Evolutionary conservation across 202 grass and related monocot species (phyloP).

Genomic region (Zizania palustris): DNA sequence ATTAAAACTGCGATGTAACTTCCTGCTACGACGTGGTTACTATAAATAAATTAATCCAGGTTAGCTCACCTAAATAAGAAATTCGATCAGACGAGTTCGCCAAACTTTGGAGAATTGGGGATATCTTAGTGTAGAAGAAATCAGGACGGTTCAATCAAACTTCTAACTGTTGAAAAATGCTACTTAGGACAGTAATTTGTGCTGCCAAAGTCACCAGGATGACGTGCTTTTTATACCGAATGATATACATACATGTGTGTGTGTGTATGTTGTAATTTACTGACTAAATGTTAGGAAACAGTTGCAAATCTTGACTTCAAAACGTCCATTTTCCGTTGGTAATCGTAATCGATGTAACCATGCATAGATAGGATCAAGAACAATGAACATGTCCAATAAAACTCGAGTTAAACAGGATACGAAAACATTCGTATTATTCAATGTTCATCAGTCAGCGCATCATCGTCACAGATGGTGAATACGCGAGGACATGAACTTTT

Average conservation of each 20-base stretch:
- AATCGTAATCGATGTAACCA: neutral
- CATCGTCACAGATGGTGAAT: neutral
- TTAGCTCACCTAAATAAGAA: conserved; percentile 24
- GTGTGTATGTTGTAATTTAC: too few species aligned
- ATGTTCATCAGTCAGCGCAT: neutral
- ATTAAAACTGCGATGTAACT: conserved; percentile 35
- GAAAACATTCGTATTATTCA: neutral
- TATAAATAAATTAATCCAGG: conserved; percentile 1
- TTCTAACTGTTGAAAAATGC: neutral
- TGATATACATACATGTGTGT: too few species aligned
- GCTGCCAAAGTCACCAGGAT: neutral
- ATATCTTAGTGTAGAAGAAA: neutral
- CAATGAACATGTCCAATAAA: neutral
- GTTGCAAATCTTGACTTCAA: neutral
- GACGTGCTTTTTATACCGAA: neutral
- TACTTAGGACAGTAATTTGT: conserved; percentile 15
- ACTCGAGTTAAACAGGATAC: neutral
- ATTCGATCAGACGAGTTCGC: neutral
- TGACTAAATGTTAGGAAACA: neutral
- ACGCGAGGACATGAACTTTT: neutral
- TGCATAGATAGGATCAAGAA: neutral
- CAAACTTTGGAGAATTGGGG: conserved; percentile 11
- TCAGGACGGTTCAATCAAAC: neutral
- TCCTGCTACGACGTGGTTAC: neutral
- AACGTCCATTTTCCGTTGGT: neutral